Percentiles rank a stretch among this genome's conserved stretches.
Evolutionary conservation across 257 asterid species (phyloP).

Genomic region (Solanum virginianum): DNA sequence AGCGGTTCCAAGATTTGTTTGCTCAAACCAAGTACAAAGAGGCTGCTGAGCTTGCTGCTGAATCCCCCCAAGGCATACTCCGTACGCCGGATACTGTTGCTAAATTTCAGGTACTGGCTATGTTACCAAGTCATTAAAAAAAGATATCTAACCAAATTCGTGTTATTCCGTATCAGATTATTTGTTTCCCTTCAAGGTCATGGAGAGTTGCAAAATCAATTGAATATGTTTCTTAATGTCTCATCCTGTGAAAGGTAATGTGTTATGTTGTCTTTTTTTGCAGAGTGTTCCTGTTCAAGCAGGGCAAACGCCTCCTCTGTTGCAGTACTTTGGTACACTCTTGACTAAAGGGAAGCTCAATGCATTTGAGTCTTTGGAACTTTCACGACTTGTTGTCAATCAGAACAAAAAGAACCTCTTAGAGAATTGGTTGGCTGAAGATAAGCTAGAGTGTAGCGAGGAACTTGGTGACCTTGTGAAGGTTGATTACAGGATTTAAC

Average conservation of each 20-base stretch:
- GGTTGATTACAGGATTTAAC: slow-evolving; percentile 27
- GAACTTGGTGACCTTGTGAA: slow-evolving; percentile 99
- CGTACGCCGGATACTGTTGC: slow-evolving; percentile 5
- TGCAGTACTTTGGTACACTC: slow-evolving; percentile 96
- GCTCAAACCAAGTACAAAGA: slow-evolving; percentile 62
- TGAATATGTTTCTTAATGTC: neutral
- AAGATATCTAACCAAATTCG: neutral
- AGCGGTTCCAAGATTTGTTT: slow-evolving; percentile 86
- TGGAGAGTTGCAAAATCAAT: neutral
- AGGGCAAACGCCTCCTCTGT: slow-evolving; percentile 98
- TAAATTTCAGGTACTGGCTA: slow-evolving; percentile 5
- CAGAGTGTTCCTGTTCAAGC: slow-evolving; percentile 99
- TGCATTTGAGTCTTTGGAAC: slow-evolving; percentile 91
- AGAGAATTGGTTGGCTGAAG: slow-evolving; percentile 99
- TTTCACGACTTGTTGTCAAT: slow-evolving; percentile 95
- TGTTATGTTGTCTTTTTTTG: slow-evolving; percentile 2
- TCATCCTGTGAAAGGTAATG: neutral
- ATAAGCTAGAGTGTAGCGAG: slow-evolving; percentile 97
- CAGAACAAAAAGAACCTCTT: slow-evolving; percentile 93
- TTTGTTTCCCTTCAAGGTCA: neutral
- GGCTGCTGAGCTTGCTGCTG: slow-evolving; percentile 12
- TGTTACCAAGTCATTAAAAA: neutral
- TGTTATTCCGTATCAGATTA: neutral
- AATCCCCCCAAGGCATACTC: slow-evolving; percentile 10
- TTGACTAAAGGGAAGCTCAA: slow-evolving; percentile 93